Evolutionary conservation across 805 yeast genomes (phyloP).

Genomic region (Ogataea pilisensis): DNA sequence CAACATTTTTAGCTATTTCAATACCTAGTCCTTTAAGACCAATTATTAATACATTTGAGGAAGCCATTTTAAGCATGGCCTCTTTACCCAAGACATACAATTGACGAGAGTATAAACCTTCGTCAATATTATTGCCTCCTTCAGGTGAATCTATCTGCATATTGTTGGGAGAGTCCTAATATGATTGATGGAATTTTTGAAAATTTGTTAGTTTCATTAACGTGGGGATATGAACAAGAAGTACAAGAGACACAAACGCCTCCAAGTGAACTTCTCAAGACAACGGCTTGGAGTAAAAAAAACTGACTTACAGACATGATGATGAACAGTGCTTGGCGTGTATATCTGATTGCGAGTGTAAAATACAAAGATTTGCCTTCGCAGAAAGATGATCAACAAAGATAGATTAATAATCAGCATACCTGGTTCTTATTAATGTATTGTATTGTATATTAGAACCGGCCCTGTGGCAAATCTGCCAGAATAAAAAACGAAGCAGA

Average conservation of each 20-base stretch:
- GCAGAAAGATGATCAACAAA: too few relatives aligned
- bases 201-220: too few relatives aligned
- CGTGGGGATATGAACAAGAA: too few relatives aligned
- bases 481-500: too few relatives aligned
- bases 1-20: conserved; percentile 95
- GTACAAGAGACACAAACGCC: too few relatives aligned
- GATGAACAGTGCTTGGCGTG: background rate
- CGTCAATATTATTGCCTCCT: conserved; percentile 62
- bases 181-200: background rate
- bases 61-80: conserved; percentile 96
- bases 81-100: conserved; percentile 95
- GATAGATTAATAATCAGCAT: too few relatives aligned
- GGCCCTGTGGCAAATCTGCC: background rate
- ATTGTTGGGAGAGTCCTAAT: conserved; percentile 26
- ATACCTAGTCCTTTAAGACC: conserved; percentile 92
- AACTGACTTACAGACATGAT: conserved; percentile 3
- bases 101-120: conserved; percentile 93
- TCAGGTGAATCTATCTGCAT: conserved; percentile 42
- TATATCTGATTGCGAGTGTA: background rate
- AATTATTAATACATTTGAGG: conserved; percentile 83
- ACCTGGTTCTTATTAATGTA: too few relatives aligned
- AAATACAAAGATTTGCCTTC: background rate
- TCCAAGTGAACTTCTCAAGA: too few relatives aligned
- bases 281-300: too few relatives aligned
- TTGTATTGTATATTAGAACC: background rate